Conservation (phyloP, 2,329 filamentous ascomycete genomes). For the Exophiala phaeomuriformis region DNA sequence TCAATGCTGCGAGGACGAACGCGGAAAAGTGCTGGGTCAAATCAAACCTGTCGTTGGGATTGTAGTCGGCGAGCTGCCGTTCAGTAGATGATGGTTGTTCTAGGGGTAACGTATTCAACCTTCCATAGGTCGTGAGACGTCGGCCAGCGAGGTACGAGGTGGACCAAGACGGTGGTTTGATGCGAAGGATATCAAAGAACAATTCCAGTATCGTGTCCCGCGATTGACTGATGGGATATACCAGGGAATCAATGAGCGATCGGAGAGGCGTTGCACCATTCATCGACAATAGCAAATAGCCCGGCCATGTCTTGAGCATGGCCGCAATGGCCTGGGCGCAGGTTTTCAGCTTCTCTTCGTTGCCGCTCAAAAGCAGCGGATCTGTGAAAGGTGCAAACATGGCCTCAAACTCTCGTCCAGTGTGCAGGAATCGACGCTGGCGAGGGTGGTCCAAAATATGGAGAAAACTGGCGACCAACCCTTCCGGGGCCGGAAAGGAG, state of each 20-base stretch:
- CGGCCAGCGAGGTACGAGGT: constrained; percentile 90
- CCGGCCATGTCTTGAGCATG: constrained; percentile 88
- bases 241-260: constrained; percentile 65
- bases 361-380: constrained; percentile 50
- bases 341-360: constrained; percentile 65
- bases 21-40: constrained; percentile 93
- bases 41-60: constrained; percentile 66
- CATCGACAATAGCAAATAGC: constrained; percentile 79
- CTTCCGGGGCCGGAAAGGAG: constrained; percentile 85
- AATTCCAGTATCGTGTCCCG: constrained; percentile 80
- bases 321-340: constrained; percentile 90
- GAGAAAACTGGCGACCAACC: constrained; percentile 76
- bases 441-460: constrained; percentile 81
- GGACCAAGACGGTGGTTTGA: constrained; percentile 91
- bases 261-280: constrained; percentile 77
- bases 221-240: constrained; percentile 50
- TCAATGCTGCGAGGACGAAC: constrained; percentile 73
- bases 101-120: constrained; percentile 75
- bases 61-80: constrained; percentile 50
- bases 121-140: constrained; percentile 89
- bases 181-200: constrained; percentile 73
- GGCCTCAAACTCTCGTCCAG: constrained; percentile 81
- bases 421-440: constrained; percentile 71
- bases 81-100: constrained; percentile 43
- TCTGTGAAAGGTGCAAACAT: constrained; percentile 92